phyloP scores from a whole-genome alignment of 352 stramenopile species.

The Pythium vanterpoolii region DNA sequence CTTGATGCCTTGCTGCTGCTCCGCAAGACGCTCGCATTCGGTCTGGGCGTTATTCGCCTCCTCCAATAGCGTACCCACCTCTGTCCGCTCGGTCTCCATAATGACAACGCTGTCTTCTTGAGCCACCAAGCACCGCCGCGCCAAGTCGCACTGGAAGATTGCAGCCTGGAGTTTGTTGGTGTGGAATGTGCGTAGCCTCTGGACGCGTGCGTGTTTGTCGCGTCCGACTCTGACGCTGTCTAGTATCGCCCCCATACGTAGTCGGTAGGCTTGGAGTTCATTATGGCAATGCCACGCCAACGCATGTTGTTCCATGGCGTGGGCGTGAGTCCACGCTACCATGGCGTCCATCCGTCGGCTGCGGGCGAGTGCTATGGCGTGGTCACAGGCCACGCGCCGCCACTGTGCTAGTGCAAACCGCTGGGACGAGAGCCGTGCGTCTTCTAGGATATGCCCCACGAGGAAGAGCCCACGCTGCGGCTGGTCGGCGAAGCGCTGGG shows the following conservation, averaged over 20 bases:
- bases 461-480: constrained; percentile 30
- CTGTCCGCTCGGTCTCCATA: constrained; percentile 36
- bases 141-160: constrained; percentile 22
- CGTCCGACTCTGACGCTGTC: constrained; percentile 5
- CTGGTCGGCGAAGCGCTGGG: constrained; percentile 21
- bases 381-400: constrained; percentile 19
- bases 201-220: constrained; percentile 15
- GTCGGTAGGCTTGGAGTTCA: constrained; percentile 16
- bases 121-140: constrained; percentile 31
- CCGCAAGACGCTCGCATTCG: constrained; percentile 26
- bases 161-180: constrained; percentile 16
- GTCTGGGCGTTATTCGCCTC: constrained; percentile 37
- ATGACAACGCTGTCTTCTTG: constrained; percentile 36
- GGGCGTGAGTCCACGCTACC: constrained; percentile 17
- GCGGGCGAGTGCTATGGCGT: constrained; percentile 16
- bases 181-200: constrained; percentile 21
- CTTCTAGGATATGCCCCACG: constrained; percentile 24
- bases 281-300: constrained; percentile 23
- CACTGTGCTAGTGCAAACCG: constrained; percentile 24
- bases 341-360: constrained; percentile 13
- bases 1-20: constrained; percentile 40
- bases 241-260: constrained; percentile 16
- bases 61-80: constrained; percentile 27
- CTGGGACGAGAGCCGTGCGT: constrained; percentile 16
- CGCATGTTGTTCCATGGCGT: constrained; percentile 30